phyloP scores from a whole-genome alignment of 352 stramenopile genomes.

The Phytophthora uliginosa region DNA sequence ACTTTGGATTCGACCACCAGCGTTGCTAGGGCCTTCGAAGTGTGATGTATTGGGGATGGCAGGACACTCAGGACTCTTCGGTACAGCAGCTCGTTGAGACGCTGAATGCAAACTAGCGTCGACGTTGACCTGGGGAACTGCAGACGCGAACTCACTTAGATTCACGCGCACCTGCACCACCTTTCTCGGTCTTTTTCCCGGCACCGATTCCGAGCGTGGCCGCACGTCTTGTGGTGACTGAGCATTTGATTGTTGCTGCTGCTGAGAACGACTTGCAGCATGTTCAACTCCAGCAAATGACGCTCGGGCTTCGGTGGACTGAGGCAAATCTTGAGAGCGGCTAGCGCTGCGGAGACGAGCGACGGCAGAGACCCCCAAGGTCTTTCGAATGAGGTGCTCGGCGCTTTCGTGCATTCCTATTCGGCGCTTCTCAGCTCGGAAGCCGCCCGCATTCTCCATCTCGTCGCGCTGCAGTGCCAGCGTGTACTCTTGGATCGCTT shows the following conservation, averaged over 20 bases:
- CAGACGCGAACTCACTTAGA: slow-evolving; percentile 40
- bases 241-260: slow-evolving; percentile 4
- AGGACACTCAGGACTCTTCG: not conserved
- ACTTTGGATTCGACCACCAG: not conserved
- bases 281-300: not conserved
- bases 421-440: slow-evolving; percentile 32
- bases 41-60: not conserved
- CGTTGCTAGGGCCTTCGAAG: not conserved
- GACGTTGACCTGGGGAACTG: not conserved
- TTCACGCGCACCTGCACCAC: slow-evolving; percentile 64
- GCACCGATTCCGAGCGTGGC: slow-evolving; percentile 8
- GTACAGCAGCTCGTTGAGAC: not conserved
- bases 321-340: not conserved
- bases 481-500: slow-evolving; percentile 83
- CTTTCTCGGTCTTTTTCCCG: slow-evolving; percentile 31
- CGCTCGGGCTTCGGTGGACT: not conserved
- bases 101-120: not conserved
- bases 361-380: slow-evolving; percentile 18
- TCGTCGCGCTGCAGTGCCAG: slow-evolving; percentile 79
- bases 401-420: slow-evolving; percentile 33
- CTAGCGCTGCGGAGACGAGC: slow-evolving; percentile 6
- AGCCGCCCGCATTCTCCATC: slow-evolving; percentile 46
- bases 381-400: slow-evolving; percentile 35
- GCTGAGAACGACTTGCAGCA: not conserved
- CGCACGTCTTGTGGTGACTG: not conserved